Conservation (phyloP, 2,329 filamentous ascomycete species). For the Didymella pomorum region DNA sequence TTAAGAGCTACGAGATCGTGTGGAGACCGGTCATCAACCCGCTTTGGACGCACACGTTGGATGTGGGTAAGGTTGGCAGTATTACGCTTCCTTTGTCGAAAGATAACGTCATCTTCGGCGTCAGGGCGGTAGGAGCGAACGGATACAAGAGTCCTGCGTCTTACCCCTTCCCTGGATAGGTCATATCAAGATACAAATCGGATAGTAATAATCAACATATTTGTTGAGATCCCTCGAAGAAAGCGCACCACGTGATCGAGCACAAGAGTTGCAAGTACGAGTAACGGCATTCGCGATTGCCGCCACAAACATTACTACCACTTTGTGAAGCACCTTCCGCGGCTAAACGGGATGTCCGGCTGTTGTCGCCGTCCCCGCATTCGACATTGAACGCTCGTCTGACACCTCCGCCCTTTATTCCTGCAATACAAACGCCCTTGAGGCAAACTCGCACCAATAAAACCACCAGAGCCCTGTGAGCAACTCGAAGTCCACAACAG, state of each 20-base stretch:
- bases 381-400: neutral
- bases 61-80: slow-evolving; percentile 58
- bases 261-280: neutral
- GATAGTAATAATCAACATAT: neutral
- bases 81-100: slow-evolving; percentile 61
- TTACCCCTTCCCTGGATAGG: slow-evolving; percentile 52
- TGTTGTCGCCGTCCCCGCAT: neutral
- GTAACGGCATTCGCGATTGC: neutral
- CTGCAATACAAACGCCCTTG: neutral
- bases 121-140: slow-evolving; percentile 60
- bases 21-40: slow-evolving; percentile 62
- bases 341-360: neutral
- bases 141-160: slow-evolving; percentile 61
- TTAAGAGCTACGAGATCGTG: slow-evolving; percentile 63
- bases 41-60: slow-evolving; percentile 59
- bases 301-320: neutral
- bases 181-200: neutral
- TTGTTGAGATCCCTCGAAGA: neutral
- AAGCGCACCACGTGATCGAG: neutral
- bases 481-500: neutral
- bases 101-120: slow-evolving; percentile 66
- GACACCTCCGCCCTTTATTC: neutral
- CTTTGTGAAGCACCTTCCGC: neutral
- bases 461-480: neutral
- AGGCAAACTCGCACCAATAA: neutral